Evolutionary conservation across 2,329 filamentous ascomycete species (phyloP), one percentile per base, ranked within the genome.

Genomic region (Penicillium sp.): DNA sequence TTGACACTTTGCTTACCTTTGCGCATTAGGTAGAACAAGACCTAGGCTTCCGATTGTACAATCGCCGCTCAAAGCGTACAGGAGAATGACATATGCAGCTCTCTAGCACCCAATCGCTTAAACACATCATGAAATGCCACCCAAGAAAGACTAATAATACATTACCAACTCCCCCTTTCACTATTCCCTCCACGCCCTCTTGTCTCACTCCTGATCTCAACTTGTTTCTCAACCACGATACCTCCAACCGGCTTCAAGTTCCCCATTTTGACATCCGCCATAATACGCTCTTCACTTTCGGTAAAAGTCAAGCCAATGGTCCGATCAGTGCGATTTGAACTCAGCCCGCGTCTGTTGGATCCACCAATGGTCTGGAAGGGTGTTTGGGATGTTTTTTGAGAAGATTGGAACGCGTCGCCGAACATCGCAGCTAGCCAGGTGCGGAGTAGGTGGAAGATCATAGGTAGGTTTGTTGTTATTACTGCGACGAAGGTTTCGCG

Each of bases 201-300:
- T 5, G n/a, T 21, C n/a, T 39, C 16, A 39, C 36, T 39, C 6
- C 36, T 16, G 9, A 39, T 7, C n/a, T 39, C 36, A 39, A 39
- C 10, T 16, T 39, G 36, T 7, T 39, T 39, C 36, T 18, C n/a
- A 18, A 39, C 36, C 7, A 39, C 5, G 21, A 39, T 39, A n/a
- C 15, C 36, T 1, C n/a, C 21, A 18, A 16, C 5, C 1, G 57
- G 50, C 38, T 64, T 66, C 44, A 77, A 57, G 7, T 68, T 62
- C 31, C 76, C 66, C 63, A 77, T 69, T 53, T 75, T 76, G 4
- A 75, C 65, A 34, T 73, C 67, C 23, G 71, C 69, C n/a, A 80
- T 68, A 15, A 79, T 78, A 12, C 67, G 69, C 57, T 78, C 75
- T 49, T 77, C 72, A 57, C 74, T 76, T 60, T 74, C 73, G 15